These are phyloP conservation scores for Mortierella antarctica DNA, from an alignment of 192 early-diverging fungal genomes.

Conservation along the genomic window DNA sequence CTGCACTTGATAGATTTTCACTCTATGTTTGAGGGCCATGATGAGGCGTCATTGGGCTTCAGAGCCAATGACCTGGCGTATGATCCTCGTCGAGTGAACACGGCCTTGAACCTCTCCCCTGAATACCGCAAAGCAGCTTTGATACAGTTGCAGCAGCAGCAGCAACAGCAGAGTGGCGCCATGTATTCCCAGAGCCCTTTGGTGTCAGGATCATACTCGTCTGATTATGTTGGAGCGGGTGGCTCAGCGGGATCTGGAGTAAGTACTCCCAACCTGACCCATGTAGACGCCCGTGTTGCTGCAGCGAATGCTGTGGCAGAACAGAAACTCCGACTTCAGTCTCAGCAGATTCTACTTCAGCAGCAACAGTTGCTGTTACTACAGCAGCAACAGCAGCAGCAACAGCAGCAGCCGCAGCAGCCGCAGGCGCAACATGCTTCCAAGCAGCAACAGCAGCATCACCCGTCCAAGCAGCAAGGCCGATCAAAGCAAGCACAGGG, in stretches of 20 bases:
- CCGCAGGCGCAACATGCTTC: conserved; percentile 51
- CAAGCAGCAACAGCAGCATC: conserved; percentile 32
- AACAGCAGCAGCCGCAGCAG: conserved; percentile 63
- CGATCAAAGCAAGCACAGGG: conserved; percentile 43
- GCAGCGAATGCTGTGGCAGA: conserved; percentile 41
- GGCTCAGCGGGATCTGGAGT: conserved; percentile 36
- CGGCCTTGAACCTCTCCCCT: conserved; percentile 23
- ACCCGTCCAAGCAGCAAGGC: conserved; percentile 32
- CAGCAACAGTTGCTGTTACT: conserved; percentile 59
- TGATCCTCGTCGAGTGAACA: conserved; percentile 46
- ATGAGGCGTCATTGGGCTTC: conserved; percentile 45
- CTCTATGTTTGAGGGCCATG: conserved; percentile 50
- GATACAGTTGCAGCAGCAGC: conserved; percentile 57
- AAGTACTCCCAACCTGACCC: conserved; percentile 26
- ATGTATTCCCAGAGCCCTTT: conserved; percentile 21
- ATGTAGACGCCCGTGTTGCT: conserved; percentile 50
- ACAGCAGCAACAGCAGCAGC: conserved; percentile 51
- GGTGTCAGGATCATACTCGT: conserved; percentile 24
- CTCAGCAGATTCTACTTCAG: conserved; percentile 60
- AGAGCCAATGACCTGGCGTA: conserved; percentile 49
- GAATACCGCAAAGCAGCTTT: conserved; percentile 54
- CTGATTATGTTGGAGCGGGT: conserved; percentile 26
- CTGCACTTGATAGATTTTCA: conserved; percentile 21
- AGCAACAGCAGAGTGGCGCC: conserved; percentile 34
- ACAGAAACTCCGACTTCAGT: conserved; percentile 65